Conservation (phyloP, 73 alveolate species). For the Paramecium caudatum region DNA sequence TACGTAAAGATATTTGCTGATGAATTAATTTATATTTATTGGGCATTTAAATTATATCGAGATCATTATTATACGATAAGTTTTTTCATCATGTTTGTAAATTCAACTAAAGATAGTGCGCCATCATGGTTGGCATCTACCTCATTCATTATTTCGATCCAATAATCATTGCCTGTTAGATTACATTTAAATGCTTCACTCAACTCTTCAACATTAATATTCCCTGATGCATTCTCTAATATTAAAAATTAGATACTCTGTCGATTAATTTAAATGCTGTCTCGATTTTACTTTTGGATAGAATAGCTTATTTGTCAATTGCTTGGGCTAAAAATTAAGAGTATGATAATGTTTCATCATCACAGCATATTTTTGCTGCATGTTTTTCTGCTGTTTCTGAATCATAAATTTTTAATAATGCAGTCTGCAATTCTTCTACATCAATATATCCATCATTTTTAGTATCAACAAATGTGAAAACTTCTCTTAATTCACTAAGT, state of each 20-base stretch:
- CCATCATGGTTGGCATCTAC: slow-evolving; percentile 59
- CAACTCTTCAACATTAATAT: slow-evolving; percentile 41
- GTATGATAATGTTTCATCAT: slow-evolving; percentile 18
- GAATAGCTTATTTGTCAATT: slow-evolving; percentile 25
- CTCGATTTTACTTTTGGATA: slow-evolving; percentile 3
- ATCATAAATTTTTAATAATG: slow-evolving; percentile 23
- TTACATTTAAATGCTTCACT: slow-evolving; percentile 48
- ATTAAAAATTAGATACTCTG: slow-evolving; percentile 2
- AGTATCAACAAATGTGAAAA: neutral
- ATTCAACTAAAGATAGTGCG: slow-evolving; percentile 46
- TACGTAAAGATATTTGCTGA: too few relatives aligned
- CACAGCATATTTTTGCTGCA: neutral
- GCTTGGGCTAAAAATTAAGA: slow-evolving; percentile 26
- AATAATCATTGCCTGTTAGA: slow-evolving; percentile 6
- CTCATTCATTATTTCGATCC: slow-evolving; percentile 59
- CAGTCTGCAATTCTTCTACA: neutral
- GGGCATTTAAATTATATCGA: too few relatives aligned
- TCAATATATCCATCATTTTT: slow-evolving; percentile 62
- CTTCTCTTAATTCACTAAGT: slow-evolving; percentile 64
- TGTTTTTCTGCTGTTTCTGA: slow-evolving; percentile 27
- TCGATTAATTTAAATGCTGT: slow-evolving; percentile 66
- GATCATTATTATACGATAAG: slow-evolving; percentile 39
- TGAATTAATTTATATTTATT: too few relatives aligned
- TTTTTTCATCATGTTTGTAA: slow-evolving; percentile 56
- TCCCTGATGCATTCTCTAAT: slow-evolving; percentile 48